Conservation (phyloP, 495 filamentous ascomycete genomes). For the Penicillium cataractarum region DNA sequence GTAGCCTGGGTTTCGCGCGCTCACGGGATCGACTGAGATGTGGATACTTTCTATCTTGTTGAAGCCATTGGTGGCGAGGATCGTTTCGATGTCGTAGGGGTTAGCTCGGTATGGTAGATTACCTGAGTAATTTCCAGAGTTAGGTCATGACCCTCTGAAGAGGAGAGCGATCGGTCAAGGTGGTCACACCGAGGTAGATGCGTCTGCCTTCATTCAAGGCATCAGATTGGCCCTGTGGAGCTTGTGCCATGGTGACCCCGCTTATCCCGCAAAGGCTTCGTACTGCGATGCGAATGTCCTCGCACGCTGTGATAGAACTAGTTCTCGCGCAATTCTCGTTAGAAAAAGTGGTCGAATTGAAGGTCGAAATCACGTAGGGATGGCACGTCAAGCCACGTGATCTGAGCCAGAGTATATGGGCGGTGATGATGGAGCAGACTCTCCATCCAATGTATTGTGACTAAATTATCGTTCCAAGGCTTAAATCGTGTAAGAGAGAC, state of each 20-base stretch:
- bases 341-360: neutral
- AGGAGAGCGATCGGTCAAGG: neutral
- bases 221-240: neutral
- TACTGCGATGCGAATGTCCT: neutral
- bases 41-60: neutral
- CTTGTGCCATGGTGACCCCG: neutral
- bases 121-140: neutral
- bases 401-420: neutral
- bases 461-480: too few relatives aligned
- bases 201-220: neutral
- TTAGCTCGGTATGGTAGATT: neutral
- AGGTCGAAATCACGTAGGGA: neutral
- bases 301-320: neutral
- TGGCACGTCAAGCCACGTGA: neutral
- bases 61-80: neutral
- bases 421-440: too few relatives aligned
- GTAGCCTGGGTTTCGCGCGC: neutral
- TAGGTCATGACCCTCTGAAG: neutral
- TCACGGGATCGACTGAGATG: conserved; percentile 1
- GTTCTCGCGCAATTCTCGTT: neutral
- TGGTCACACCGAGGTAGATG: neutral
- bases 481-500: too few relatives aligned
- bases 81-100: neutral
- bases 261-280: neutral
- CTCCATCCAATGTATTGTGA: too few relatives aligned